Conservation (phyloP, 495 filamentous ascomycete species). For the Penicillium egyptiacum region DNA sequence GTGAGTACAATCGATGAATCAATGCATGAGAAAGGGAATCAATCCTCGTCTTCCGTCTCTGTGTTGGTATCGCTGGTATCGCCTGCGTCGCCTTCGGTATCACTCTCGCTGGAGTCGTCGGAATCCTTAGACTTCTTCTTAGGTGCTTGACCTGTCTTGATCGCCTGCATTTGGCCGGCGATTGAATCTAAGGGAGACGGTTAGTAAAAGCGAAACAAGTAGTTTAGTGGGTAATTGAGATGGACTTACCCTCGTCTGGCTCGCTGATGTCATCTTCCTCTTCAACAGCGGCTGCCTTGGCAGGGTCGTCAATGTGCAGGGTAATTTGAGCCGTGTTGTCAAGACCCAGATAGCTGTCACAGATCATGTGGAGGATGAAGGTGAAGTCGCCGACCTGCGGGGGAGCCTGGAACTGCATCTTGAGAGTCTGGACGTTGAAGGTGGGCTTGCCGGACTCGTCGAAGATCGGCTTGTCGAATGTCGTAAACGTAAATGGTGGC, state of each 20-base stretch:
- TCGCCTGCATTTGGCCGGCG: conserved; percentile 89
- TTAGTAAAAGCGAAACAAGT: conserved; percentile 19
- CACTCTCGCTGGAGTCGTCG: conserved; percentile 72
- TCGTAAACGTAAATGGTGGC: conserved; percentile 85
- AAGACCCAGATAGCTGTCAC: conserved; percentile 91
- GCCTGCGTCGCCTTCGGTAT: conserved; percentile 80
- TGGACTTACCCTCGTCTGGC: conserved; percentile 85
- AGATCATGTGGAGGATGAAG: conserved; percentile 88
- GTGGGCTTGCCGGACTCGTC: conserved; percentile 73
- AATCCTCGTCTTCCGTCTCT: conserved; percentile 68
- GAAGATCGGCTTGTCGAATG: conserved; percentile 84
- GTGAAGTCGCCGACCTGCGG: conserved; percentile 89
- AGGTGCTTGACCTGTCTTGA: conserved; percentile 67
- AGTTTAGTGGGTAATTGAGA: conserved; percentile 1
- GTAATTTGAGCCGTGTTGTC: conserved; percentile 87
- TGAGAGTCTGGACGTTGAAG: conserved; percentile 90
- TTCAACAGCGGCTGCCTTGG: conserved; percentile 74
- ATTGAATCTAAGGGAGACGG: conserved; percentile 69
- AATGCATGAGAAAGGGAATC: conserved; percentile 27
- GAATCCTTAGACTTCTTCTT: conserved; percentile 55
- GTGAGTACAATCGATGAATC: conserved; percentile 27
- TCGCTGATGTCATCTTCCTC: conserved; percentile 91
- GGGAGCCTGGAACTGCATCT: conserved; percentile 96
- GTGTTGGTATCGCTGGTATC: conserved; percentile 78
- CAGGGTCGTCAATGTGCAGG: conserved; percentile 84